Conservation (phyloP, 352 stramenopile species). For the Nannochloropsis limnetica region DNA sequence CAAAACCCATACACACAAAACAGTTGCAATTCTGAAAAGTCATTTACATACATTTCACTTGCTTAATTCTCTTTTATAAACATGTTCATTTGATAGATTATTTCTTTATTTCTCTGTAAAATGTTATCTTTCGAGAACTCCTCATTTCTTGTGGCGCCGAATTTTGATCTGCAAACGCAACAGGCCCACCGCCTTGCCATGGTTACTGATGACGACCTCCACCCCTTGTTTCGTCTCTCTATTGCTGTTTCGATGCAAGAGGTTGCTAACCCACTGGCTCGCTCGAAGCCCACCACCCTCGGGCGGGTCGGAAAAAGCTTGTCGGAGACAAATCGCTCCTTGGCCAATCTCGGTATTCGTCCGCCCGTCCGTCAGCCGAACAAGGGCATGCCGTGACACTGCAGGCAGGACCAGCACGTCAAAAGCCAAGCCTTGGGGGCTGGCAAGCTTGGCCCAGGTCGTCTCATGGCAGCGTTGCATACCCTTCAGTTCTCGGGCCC, state of each 20-base stretch:
- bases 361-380: background rate
- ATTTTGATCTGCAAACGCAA: slow-evolving; percentile 9
- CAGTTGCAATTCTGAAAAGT: too few relatives aligned
- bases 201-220: background rate
- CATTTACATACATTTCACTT: too few relatives aligned
- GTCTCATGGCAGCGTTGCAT: background rate
- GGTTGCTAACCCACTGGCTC: background rate
- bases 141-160: background rate
- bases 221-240: background rate
- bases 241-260: background rate
- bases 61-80: background rate
- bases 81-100: background rate
- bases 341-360: background rate
- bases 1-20: too few relatives aligned
- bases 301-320: background rate
- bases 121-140: too few relatives aligned
- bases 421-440: background rate
- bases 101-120: too few relatives aligned
- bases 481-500: background rate
- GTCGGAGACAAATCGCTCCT: background rate
- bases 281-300: background rate
- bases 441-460: background rate
- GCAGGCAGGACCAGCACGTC: background rate
- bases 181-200: background rate
- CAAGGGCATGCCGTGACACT: background rate